Base-by-base conservation (phyloP, 1,284 basidiomycete genomes). In the Ceratobasidium sp. region DNA sequence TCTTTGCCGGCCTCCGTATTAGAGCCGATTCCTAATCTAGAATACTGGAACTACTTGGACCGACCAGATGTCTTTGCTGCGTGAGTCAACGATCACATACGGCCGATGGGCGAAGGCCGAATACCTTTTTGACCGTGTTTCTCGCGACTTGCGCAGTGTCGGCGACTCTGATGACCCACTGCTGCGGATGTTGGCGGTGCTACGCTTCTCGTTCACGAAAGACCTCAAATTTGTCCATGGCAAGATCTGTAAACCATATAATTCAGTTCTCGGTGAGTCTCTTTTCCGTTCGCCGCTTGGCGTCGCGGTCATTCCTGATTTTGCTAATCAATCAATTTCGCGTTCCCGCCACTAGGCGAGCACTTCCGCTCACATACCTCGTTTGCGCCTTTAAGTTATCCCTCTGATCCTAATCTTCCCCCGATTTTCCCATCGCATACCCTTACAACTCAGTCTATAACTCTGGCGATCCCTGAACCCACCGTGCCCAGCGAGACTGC, bases 21-120 rank as follows among this genome's bases (percentile, higher is more conserved):
- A 54, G 96, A 97, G 83, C 96, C 96, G 4, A 90, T 96, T 82
- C 96, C 96, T 3, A 98, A 97, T 85, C 89, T 98, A 74, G 96
- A 98, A 85, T 97, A 96, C 85, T 97, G 94, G 94, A 94, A 96
- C 81, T 98, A 97, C 82, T 89, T 96, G 66, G 96, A 98, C 85
- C 89, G 97, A 80, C 96, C 96, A 12, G 97, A 98, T 85, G 87
- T 96, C 62, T 96, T 98, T 83, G 93, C 93, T 82, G 91, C 94
- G 95, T 96, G 83, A 86, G 91, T 87, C 54, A 20, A 33, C n/a
- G 50, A 26, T 9, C 4, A 26, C 12, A 20, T 40, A 13, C 12
- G 1, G 26, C 12, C 46, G 66, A 28, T 28, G 26, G 3, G 20
- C 17, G 50, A 3, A 40, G 26, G 56, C n/a, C 23, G 26, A 28